phyloP scores from a whole-genome alignment of 176 grass and related monocot genomes.

The Carex kokanica region DNA sequence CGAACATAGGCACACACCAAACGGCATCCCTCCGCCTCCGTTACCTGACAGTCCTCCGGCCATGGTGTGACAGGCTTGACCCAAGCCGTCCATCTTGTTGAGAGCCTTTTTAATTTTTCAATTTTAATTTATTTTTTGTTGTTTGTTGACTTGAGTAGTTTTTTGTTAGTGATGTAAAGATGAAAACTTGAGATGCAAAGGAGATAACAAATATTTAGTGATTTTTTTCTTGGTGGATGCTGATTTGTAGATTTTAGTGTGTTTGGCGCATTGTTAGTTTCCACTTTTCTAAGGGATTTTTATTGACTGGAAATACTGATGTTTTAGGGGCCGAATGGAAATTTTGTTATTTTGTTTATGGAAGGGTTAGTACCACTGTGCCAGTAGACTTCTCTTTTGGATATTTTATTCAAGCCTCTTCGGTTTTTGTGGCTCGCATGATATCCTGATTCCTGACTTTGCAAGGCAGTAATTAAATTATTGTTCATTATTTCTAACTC shows the following conservation, averaged over 20 bases:
- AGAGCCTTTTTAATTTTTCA: conserved; percentile 13
- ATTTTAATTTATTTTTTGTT: conserved; percentile 19
- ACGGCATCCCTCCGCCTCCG: neutral
- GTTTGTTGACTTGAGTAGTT: conserved; percentile 19
- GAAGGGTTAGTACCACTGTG: neutral
- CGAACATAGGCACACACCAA: conserved; percentile 71
- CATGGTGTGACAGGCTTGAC: conserved; percentile 7
- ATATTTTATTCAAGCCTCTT: neutral
- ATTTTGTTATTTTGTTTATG: conserved; percentile 2
- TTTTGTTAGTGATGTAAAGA: conserved; percentile 31
- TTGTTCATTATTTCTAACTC: neutral
- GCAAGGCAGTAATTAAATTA: neutral
- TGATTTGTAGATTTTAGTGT: neutral
- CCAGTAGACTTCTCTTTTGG: too few species aligned
- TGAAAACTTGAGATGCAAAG: conserved; percentile 20
- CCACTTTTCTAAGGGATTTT: neutral
- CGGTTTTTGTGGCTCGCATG: neutral
- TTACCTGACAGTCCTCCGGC: conserved; percentile 19
- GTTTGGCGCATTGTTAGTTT: neutral
- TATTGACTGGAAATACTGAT: neutral
- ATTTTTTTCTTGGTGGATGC: neutral
- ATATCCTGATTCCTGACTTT: neutral
- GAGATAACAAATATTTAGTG: conserved; percentile 24
- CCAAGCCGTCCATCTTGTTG: neutral
- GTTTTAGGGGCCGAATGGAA: neutral